Evolutionary conservation across 2,329 filamentous ascomycete genomes (phyloP).

Genomic region (Fusarium sp.): DNA sequence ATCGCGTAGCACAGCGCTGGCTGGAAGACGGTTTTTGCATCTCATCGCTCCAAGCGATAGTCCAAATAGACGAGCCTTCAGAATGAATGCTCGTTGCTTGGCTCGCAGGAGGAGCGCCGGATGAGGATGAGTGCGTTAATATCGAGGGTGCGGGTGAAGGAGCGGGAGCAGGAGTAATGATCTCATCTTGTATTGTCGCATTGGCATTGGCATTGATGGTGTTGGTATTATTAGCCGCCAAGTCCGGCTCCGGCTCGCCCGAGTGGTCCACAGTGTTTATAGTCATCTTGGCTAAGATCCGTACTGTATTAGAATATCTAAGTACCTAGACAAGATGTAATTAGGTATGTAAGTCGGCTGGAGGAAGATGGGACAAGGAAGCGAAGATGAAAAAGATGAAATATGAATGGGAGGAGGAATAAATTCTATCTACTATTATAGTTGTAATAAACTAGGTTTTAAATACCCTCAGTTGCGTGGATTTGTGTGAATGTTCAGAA

Average conservation of each 20-base stretch:
- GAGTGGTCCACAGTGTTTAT: constrained; percentile 9
- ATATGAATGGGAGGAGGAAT: no score
- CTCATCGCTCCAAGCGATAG: constrained; percentile 45
- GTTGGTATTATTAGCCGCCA: constrained; percentile 11
- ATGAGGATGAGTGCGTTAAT: constrained; percentile 2
- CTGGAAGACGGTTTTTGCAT: constrained; percentile 51
- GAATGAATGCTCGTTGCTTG: not conserved
- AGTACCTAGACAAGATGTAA: not conserved
- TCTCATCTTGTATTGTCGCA: constrained; percentile 29
- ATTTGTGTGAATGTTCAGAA: not conserved
- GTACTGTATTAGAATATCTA: constrained; percentile 3
- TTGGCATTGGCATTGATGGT: constrained; percentile 3
- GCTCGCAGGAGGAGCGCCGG: not conserved
- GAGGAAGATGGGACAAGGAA: not conserved
- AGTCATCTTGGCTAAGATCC: not conserved
- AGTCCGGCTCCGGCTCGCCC: constrained; percentile 13
- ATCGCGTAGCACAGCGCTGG: constrained; percentile 50
- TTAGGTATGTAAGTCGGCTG: not conserved
- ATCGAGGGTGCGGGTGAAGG: constrained; percentile 9
- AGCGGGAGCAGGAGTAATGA: constrained; percentile 18
- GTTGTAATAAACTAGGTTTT: not conserved
- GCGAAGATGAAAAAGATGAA: not conserved
- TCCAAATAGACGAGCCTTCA: constrained; percentile 16
- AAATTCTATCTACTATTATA: not conserved
- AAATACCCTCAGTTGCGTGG: not conserved